Evolutionary conservation across 2,329 filamentous ascomycete species (phyloP), one percentile per base, ranked within the genome.

Genomic region (Colletotrichum lini): DNA sequence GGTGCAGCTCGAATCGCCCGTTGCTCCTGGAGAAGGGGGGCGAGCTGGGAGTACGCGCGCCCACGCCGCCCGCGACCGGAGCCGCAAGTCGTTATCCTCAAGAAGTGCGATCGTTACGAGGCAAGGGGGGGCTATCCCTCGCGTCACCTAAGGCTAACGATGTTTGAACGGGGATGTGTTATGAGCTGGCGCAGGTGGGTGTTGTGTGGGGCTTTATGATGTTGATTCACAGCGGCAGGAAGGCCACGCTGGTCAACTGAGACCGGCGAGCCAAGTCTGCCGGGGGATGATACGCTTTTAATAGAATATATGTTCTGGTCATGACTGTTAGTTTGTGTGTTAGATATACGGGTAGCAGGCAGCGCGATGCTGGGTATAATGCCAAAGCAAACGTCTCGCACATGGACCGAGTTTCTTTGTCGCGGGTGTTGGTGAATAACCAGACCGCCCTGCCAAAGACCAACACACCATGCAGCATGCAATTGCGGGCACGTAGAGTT

Each of bases 241-340:
- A 59, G 65, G 47, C 54, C 59, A 26, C 30, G 65, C 58, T 58
- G 53, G 69, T 63, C 23, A 13, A 23, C 7, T 58, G 12, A 18
- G 40, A 59, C 69, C 16, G 35, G 35, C 35, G 40, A 59, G 59
- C 59, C 65, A n/a, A 59, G 40, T 56, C 47, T 54, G 65, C 65
- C 47, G 21, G 40, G 47, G 30, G 69, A 72, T 53, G 58, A 69
- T 72, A 69, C 64, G 65, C 21, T 53, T 72, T 64, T 72, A 72
- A 64, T 72, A 72, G 59, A 72, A 59, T 44, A 60, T 54, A 68
- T 45, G 58, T 69, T 72, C 58, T 63, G 53, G 42, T 59, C 53
- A 69, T 50, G 58, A 54, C 26, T 44, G n/a, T 44, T 5, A 47
- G n/a, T 21, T 54, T 63, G 2, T 23, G 23, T 54, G 40, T 30